A percentile compares a stretch with the other conserved stretches of the same genome.
Evolutionary conservation across 1,284 basidiomycete species (phyloP).

Genomic region (Agaricales sp.): DNA sequence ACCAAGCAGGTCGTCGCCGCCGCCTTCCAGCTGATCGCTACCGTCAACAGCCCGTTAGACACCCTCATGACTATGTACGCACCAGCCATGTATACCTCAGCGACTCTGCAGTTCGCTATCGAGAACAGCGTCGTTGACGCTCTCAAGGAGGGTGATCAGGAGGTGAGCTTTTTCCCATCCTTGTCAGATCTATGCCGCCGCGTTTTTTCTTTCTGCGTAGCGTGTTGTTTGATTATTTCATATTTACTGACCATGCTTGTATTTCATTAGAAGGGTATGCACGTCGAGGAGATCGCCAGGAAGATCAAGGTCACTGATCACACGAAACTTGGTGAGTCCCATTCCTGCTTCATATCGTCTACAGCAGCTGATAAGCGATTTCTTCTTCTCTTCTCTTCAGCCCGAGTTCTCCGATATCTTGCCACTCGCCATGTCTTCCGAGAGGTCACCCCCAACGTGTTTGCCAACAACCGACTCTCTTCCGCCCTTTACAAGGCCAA

Average conservation of each 20-base stretch:
- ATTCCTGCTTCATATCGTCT: neutral
- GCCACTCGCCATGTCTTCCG: conserved; percentile 23
- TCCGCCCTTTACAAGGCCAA: neutral
- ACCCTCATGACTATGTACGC: neutral
- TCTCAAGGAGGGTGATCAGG: neutral
- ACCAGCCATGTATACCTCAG: neutral
- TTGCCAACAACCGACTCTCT: conserved; percentile 20
- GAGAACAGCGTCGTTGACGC: neutral
- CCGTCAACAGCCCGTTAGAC: neutral
- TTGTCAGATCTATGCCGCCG: too few relatives aligned
- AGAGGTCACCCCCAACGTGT: conserved; percentile 23
- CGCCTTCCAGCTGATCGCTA: neutral
- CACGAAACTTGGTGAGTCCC: neutral
- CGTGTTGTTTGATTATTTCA: too few relatives aligned
- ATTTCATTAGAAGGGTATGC: too few relatives aligned
- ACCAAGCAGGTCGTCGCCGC: neutral
- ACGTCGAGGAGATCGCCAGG: conserved; percentile 2
- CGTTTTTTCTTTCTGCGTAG: too few relatives aligned
- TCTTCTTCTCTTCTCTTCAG: too few relatives aligned
- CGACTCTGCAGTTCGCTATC: neutral
- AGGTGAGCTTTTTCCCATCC: neutral
- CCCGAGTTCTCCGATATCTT: conserved; percentile 22
- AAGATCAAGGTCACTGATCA: neutral
- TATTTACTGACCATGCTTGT: too few relatives aligned
- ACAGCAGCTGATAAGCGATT: too few relatives aligned